These are phyloP conservation scores for Kewa caespitosa DNA, from an alignment of 179 eudicot species.

Conservation along the genomic window DNA sequence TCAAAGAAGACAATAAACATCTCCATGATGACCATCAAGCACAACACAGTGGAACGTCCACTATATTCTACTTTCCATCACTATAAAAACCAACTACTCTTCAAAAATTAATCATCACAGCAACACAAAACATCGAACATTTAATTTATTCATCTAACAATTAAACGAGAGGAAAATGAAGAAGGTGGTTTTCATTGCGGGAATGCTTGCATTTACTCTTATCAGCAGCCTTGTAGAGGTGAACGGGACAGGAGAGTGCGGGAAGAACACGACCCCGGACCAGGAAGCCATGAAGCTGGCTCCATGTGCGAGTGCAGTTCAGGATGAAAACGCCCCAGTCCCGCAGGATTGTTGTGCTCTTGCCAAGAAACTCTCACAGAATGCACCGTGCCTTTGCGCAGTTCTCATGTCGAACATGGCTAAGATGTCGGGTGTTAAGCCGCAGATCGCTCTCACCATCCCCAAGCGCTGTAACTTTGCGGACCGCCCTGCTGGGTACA, in stretches of 20 bases:
- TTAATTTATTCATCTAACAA: not conserved
- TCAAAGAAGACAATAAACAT: not conserved
- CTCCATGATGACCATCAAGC: not conserved
- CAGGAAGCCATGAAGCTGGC: constrained; percentile 43
- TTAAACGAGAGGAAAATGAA: constrained; percentile 17
- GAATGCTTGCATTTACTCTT: constrained; percentile 13
- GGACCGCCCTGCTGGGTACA: constrained; percentile 54
- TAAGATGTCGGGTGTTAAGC: constrained; percentile 46
- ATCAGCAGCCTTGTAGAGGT: constrained; percentile 3
- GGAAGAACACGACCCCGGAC: constrained; percentile 36
- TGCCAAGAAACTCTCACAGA: constrained; percentile 34
- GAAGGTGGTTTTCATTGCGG: constrained; percentile 15
- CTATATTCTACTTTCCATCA: not conserved
- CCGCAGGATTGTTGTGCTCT: constrained; percentile 38
- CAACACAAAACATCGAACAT: not conserved
- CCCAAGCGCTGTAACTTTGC: constrained; percentile 60
- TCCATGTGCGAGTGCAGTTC: constrained; percentile 48
- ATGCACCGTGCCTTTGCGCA: constrained; percentile 45
- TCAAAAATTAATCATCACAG: not conserved
- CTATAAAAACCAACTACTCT: not conserved
- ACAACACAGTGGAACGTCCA: not conserved
- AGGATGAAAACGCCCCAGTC: constrained; percentile 36
- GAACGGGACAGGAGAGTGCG: constrained; percentile 35
- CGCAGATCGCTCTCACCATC: constrained; percentile 45
- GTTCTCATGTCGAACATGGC: constrained; percentile 45